Percentiles rank a stretch among this genome's conserved stretches.
These are phyloP conservation scores for Lentinus brumalis DNA, from an alignment of 768 basidiomycete species.

Conservation along the genomic window DNA sequence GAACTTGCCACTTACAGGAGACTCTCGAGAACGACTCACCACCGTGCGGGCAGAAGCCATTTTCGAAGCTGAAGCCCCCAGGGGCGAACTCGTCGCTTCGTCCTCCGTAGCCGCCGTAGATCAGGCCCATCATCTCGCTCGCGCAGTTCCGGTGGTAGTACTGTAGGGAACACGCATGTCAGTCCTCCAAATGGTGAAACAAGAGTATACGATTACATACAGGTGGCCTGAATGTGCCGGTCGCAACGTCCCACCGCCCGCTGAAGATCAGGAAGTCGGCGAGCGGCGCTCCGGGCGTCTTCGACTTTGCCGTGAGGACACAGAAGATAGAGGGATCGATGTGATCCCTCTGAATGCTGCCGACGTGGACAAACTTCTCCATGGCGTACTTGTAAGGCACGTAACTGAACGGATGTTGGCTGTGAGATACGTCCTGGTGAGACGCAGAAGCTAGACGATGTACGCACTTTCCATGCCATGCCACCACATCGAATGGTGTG, in stretches of 20 bases:
- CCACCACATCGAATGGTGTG: constrained; percentile 74
- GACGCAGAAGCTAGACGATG: not conserved
- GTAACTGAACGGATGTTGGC: constrained; percentile 40
- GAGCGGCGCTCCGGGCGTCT: constrained; percentile 56
- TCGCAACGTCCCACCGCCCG: constrained; percentile 64
- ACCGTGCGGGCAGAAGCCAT: constrained; percentile 66
- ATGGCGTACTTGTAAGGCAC: constrained; percentile 68
- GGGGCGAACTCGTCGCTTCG: constrained; percentile 64
- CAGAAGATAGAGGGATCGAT: constrained; percentile 73
- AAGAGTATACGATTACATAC: constrained; percentile 33
- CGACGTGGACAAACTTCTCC: constrained; percentile 64
- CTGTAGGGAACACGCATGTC: constrained; percentile 28
- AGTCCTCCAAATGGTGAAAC: not conserved
- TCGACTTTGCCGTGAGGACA: constrained; percentile 66
- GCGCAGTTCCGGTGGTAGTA: constrained; percentile 68
- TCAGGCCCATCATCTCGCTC: constrained; percentile 65
- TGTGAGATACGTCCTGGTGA: not conserved
- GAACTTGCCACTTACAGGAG: not conserved
- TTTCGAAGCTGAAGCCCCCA: constrained; percentile 63
- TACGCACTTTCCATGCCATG: constrained; percentile 67
- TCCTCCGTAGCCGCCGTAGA: constrained; percentile 66
- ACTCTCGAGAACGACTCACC: constrained; percentile 36
- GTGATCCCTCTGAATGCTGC: constrained; percentile 68
- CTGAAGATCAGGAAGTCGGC: constrained; percentile 68
- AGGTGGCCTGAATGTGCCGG: constrained; percentile 60